A percentile compares a stretch with the other conserved stretches of the same genome.
phyloP scores from a whole-genome alignment of 108 stramenopile species.

The Heterococcus sp. region DNA sequence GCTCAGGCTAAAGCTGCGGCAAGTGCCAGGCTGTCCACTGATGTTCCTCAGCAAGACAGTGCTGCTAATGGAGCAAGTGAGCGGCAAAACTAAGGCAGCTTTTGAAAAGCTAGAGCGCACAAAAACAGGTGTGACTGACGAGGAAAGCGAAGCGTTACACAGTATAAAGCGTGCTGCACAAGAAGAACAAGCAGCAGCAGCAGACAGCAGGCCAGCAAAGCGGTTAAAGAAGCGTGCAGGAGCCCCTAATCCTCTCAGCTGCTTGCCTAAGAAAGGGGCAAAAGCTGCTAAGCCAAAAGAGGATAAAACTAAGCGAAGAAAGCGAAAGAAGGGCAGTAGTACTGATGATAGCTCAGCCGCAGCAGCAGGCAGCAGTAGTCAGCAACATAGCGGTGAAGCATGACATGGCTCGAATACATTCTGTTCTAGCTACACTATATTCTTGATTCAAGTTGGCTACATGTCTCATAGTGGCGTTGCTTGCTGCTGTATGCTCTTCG shows the following conservation, averaged over 20 bases:
- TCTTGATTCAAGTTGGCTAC: no score
- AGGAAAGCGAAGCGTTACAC: neutral
- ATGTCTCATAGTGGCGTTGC: no score
- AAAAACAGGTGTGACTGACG: neutral
- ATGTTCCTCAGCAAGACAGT: constrained; percentile 22
- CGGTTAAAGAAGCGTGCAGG: constrained; percentile 24
- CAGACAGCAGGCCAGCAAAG: constrained; percentile 3
- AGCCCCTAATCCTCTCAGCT: constrained; percentile 29
- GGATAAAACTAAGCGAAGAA: neutral
- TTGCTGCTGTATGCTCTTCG: no score
- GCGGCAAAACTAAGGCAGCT: constrained; percentile 21
- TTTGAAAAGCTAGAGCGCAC: constrained; percentile 25
- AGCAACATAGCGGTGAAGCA: no score
- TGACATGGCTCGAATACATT: no score
- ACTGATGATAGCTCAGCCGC: no score
- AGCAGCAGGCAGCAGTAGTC: no score
- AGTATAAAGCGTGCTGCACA: constrained; percentile 6
- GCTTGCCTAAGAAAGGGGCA: neutral
- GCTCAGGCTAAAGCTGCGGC: constrained; percentile 12
- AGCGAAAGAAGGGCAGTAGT: no score
- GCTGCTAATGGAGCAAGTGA: constrained; percentile 30
- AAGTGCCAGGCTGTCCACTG: constrained; percentile 29
- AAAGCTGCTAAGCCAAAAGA: neutral
- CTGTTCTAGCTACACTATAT: no score
- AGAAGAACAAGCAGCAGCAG: constrained; percentile 4